Evolutionary conservation across 345 rosid species (phyloP).

Genomic region (Brassica nigra): DNA sequence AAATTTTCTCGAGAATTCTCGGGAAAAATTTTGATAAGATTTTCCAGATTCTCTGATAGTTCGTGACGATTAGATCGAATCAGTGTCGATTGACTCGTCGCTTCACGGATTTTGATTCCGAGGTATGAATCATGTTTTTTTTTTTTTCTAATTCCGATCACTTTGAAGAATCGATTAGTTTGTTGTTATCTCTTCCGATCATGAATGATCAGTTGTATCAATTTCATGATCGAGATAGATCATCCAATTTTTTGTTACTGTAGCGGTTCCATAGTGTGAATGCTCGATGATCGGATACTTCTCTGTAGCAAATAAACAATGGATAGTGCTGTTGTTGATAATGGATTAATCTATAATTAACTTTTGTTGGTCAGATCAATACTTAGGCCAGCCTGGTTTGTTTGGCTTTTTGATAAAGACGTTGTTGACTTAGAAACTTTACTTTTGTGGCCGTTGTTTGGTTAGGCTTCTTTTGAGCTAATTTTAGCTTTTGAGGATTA

Average conservation of each 20-base stretch:
- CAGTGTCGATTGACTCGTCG: neutral
- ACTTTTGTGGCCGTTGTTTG: conserved; percentile 34
- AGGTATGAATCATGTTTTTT: conserved; percentile 3
- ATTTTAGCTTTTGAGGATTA: conserved; percentile 22
- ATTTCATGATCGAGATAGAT: neutral
- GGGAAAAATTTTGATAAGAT: neutral
- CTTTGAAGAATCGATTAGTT: conserved; percentile 3
- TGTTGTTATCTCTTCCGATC: conserved; percentile 10
- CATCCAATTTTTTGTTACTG: neutral
- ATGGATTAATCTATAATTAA: conserved; percentile 11
- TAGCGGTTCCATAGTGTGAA: neutral
- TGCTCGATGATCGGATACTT: neutral
- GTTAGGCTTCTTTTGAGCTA: conserved; percentile 29
- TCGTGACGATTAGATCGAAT: conserved; percentile 11
- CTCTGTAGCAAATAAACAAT: neutral
- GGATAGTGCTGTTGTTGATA: conserved; percentile 7
- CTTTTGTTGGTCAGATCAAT: neutral
- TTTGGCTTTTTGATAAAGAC: conserved; percentile 20
- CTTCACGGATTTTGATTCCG: conserved; percentile 5
- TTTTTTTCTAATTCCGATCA: neutral
- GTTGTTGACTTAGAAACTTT: conserved; percentile 35
- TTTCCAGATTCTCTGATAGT: conserved; percentile 22
- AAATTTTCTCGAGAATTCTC: conserved; percentile 10
- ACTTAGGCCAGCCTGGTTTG: conserved; percentile 21
- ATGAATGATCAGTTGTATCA: neutral